Evolutionary conservation across 768 basidiomycete species (phyloP), one percentile per base, ranked within the genome.

Genomic region (Mycena belliarum): DNA sequence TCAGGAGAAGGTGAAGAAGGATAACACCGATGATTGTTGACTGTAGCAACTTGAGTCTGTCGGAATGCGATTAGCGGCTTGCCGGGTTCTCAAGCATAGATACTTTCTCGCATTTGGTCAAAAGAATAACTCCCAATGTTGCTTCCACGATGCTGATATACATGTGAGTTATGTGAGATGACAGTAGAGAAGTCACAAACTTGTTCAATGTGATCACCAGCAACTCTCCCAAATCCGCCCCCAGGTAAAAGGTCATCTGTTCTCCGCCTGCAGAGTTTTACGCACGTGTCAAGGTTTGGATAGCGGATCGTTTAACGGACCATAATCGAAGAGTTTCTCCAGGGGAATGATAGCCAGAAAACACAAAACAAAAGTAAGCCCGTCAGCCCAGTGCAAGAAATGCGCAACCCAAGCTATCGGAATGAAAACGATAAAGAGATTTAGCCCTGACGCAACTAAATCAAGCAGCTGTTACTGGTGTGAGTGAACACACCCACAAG

Each of bases 91-190:
- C 40, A 21, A 20, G 52, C 21, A 12, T 7, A 21, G 14, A n/a
- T n/a, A 80, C 85, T 71, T 63, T 88, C 85, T 89, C 83, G 82
- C 87, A 87, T 70, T 81, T 82, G n/a, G 68, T 61, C n/a, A 91
- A 71, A 18, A 91, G 74, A 53, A 89, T 81, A 49, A 90, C 85
- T 0, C 86, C 86, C 6, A 91, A 72, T 0, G 86, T 86, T 0
- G 82, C 88, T 71, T 91, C 89, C 1, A 91, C 86, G 9, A 82
- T 74, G 66, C 87, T 89, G 54, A 4, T 28, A 25, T 12, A 55
- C 42, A 14, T 46, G 58, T 29, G 65, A 38, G 52, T 14, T 10
- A 14, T 28, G 18, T 40, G 16, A 29, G 23, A 12, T 26, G 33
- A 45, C 44, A 52, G 32, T 38, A 52, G 40, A 26, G n/a, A n/a